Base-by-base conservation (phyloP, 2,329 filamentous ascomycete species). In the Dothideomycetes sp. region DNA sequence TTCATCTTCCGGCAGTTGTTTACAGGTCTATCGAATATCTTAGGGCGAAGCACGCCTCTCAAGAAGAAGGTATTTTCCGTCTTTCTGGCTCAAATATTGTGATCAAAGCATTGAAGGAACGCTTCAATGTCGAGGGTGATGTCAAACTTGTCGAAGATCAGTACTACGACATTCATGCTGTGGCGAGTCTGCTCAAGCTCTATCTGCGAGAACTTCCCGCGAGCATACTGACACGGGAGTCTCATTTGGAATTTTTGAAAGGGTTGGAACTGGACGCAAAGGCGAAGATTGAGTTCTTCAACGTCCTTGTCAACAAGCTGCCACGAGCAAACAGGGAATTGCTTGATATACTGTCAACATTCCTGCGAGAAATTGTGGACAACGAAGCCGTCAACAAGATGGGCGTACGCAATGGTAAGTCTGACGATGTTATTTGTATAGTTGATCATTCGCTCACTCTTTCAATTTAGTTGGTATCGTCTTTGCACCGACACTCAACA, bases 11-110 rank as follows among this genome's bases (percentile, higher is more conserved):
- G 1, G 84, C 89, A 5, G 91, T 98, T 2, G 85, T 96, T 7
- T 98, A 93, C 64, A 81, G 91, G 43, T 95, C 87, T 57, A 84
- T 98, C 47, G 85, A 96, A 60, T 98, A 94, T 59, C 72, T 98
- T 13, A 82, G 85, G 49, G 74, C 77, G 5, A 88, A 88, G 65
- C 78, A 84, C 47, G 91, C 88, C 9, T 72, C 82, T 33, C 71
- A 71, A 5, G 91, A 98, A 60, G 91, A 98, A 62, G 91, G 91
- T 30, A 94, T 98, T 29, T 98, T 98, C 71, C 80, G 91, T 37
- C 71, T 98, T 29, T 96, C 88, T 59, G 91, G 91, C n/a, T 96
- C 89, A 1, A 96, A 94, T 56, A 76, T 93, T 41, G 81, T 94
- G 35, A 94, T 98, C 64, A 94, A 89, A 62, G 78, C 78, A 43